These are phyloP conservation scores for Penicillium sumatraense DNA, from an alignment of 2,329 filamentous ascomycete species.

Conservation along the genomic window DNA sequence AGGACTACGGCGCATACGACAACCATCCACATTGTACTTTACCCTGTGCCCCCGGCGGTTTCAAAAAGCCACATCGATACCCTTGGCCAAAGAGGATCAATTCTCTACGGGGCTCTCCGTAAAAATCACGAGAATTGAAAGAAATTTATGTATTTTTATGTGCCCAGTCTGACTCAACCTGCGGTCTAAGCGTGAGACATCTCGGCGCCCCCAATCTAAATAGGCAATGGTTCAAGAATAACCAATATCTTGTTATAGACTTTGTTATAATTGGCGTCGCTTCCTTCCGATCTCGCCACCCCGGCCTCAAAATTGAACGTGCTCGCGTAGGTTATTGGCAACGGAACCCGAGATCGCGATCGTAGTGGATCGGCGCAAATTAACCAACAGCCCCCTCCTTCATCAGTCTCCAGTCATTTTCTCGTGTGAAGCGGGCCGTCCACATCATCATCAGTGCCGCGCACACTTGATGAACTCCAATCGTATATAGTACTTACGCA, in stretches of 20 bases:
- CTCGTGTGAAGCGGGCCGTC: background rate
- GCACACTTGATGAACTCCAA: background rate
- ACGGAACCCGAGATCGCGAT: constrained; percentile 15
- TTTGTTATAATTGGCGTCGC: background rate
- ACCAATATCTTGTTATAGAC: background rate
- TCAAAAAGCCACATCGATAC: background rate
- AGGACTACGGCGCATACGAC: constrained; percentile 1
- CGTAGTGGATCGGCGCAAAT: constrained; percentile 13
- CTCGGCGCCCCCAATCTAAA: constrained; percentile 5
- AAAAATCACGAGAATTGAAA: background rate
- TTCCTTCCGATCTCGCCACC: constrained; percentile 5
- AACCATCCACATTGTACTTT: constrained; percentile 5
- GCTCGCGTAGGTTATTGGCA: constrained; percentile 7
- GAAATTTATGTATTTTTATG: background rate
- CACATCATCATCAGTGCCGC: background rate
- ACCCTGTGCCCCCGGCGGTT: background rate
- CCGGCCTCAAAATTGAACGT: constrained; percentile 11
- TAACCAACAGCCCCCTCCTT: background rate
- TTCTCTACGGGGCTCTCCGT: too few relatives aligned
- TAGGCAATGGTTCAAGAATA: background rate
- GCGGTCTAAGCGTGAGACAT: constrained; percentile 14
- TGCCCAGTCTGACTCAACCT: constrained; percentile 1
- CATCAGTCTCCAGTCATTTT: background rate
- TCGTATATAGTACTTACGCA: too few relatives aligned
- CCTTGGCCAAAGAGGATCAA: background rate